Evolutionary conservation across 345 rosid species (phyloP).

Genomic region (Syzygium oleosum): DNA sequence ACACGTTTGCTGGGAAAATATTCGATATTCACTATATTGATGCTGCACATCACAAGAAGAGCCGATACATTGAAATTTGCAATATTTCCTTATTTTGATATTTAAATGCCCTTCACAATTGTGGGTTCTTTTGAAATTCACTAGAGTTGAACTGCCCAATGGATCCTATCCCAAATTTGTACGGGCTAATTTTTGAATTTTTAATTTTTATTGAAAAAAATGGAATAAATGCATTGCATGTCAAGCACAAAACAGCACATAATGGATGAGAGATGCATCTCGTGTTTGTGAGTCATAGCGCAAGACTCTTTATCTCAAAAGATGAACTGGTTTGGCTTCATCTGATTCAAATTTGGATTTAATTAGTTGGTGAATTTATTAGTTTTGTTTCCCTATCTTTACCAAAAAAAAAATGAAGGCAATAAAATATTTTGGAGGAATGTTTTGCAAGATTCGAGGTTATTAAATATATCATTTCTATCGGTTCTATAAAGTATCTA

Average conservation of each 20-base stretch:
- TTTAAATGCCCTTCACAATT: neutral
- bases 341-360: neutral
- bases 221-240: neutral
- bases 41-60: neutral
- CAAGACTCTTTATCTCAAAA: neutral
- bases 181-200: neutral
- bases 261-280: neutral
- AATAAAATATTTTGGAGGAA: neutral
- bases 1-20: neutral
- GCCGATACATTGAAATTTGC: accelerated
- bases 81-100: neutral
- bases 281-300: neutral
- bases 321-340: neutral
- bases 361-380: neutral
- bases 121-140: neutral
- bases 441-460: neutral
- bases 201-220: no score
- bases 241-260: neutral
- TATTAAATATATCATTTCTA: neutral
- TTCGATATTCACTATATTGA: neutral
- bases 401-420: neutral
- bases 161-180: neutral
- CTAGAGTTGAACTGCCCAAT: neutral
- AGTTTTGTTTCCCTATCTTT: neutral
- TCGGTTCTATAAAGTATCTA: neutral